These are phyloP conservation scores for Salix koriyanagi DNA, from an alignment of 345 rosid species.

Conservation along the genomic window DNA sequence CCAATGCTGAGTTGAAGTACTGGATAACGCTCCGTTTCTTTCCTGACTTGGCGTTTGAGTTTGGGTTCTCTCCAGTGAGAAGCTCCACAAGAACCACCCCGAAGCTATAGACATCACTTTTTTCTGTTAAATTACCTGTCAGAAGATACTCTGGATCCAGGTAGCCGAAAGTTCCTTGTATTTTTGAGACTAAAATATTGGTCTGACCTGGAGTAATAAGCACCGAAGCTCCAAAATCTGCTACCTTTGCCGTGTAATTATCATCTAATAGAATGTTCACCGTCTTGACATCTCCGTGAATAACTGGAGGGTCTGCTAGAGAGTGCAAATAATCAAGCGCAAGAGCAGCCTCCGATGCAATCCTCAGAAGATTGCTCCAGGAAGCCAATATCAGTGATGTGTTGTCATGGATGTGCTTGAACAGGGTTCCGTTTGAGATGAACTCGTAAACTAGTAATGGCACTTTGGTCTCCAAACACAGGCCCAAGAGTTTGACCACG, in stretches of 20 bases:
- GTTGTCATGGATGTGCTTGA: constrained; percentile 4
- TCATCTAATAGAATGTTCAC: background rate
- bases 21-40: background rate
- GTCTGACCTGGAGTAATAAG: constrained; percentile 1
- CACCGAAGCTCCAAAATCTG: constrained; percentile 30
- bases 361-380: constrained; percentile 14
- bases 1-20: constrained; percentile 10
- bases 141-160: background rate
- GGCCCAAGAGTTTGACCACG: too few relatives aligned
- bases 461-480: too few relatives aligned
- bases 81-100: background rate
- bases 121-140: background rate
- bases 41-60: background rate
- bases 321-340: constrained; percentile 25
- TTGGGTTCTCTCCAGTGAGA: constrained; percentile 15
- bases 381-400: background rate
- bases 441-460: too few relatives aligned
- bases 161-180: background rate
- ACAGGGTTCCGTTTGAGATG: constrained; percentile 13
- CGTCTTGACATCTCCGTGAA: constrained; percentile 26
- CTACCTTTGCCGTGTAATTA: constrained; percentile 10
- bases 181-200: background rate
- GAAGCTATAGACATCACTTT: background rate
- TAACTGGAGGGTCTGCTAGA: constrained; percentile 21
- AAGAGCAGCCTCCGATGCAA: constrained; percentile 12